These are phyloP conservation scores for Inonotus hispidus DNA, from an alignment of 1,284 basidiomycete species.

Conservation along the genomic window DNA sequence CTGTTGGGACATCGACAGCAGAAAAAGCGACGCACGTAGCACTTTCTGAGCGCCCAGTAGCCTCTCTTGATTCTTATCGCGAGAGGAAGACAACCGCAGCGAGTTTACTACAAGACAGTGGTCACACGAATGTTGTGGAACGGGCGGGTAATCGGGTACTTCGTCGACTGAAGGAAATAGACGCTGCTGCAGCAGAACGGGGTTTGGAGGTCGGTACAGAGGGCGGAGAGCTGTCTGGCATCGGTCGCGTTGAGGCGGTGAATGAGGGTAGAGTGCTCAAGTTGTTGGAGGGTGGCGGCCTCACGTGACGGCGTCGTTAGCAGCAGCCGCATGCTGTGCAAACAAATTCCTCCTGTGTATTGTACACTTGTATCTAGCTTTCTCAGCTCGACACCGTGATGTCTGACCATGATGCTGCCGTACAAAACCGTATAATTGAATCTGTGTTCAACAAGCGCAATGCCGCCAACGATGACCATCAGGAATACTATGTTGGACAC, in stretches of 20 bases:
- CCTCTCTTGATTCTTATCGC: constrained; percentile 36
- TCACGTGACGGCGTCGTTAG: constrained; percentile 19
- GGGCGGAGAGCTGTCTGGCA: constrained; percentile 39
- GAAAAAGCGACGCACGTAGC: constrained; percentile 31
- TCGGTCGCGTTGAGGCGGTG: constrained; percentile 47
- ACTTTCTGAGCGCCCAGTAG: constrained; percentile 32
- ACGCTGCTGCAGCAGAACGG: constrained; percentile 38
- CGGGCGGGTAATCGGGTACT: constrained; percentile 45
- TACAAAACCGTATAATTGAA: constrained; percentile 66
- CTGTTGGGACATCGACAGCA: background rate
- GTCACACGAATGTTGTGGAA: constrained; percentile 26
- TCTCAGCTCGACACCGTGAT: constrained; percentile 30
- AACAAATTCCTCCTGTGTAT: background rate
- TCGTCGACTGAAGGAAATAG: constrained; percentile 46
- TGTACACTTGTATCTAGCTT: background rate
- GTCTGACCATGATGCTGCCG: constrained; percentile 45
- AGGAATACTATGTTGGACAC: constrained; percentile 80
- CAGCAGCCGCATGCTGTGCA: background rate
- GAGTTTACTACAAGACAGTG: constrained; percentile 26
- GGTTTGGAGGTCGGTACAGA: constrained; percentile 39
- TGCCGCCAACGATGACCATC: constrained; percentile 47
- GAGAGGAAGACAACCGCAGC: constrained; percentile 38
- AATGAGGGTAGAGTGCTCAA: constrained; percentile 38
- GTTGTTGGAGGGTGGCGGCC: constrained; percentile 40
- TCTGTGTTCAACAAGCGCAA: constrained; percentile 78